Percentiles rank a stretch among this genome's conserved stretches.
Evolutionary conservation across 257 asterid species (phyloP).

Genomic region (Nicotiana attenuata): DNA sequence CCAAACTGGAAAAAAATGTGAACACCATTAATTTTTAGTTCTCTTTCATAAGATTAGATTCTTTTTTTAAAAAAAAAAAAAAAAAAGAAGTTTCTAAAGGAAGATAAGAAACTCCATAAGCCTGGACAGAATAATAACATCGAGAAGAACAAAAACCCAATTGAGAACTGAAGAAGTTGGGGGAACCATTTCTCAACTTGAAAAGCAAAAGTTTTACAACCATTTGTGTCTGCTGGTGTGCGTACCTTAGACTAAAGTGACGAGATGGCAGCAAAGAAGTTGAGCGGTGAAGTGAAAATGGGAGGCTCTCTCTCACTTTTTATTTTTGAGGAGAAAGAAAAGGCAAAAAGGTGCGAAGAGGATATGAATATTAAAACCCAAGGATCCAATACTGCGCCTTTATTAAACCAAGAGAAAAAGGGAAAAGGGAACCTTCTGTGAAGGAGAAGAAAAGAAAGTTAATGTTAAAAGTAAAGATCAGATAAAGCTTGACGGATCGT

Average conservation of each 20-base stretch:
- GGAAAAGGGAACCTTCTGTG: not conserved
- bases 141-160: not conserved
- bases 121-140: not conserved
- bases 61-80: not conserved
- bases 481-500: not conserved
- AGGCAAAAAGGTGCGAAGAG: not conserved
- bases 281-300: not conserved
- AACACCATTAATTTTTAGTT: not conserved
- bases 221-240: not conserved
- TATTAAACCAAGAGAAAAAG: not conserved
- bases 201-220: not conserved
- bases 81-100: not conserved
- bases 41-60: not conserved
- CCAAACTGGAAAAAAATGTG: not conserved
- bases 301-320: not conserved
- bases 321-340: not conserved
- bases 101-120: not conserved
- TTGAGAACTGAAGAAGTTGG: not conserved
- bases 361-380: not conserved
- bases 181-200: not conserved
- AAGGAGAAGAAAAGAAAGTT: not conserved
- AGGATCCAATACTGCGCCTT: conserved; percentile 1
- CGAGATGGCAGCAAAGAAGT: not conserved
- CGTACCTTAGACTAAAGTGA: conserved; percentile 4
- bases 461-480: not conserved